Percentiles rank a stretch among this genome's conserved stretches.
phyloP scores from a whole-genome alignment of 306 rosid genomes.

The Cucumis cinereus region DNA sequence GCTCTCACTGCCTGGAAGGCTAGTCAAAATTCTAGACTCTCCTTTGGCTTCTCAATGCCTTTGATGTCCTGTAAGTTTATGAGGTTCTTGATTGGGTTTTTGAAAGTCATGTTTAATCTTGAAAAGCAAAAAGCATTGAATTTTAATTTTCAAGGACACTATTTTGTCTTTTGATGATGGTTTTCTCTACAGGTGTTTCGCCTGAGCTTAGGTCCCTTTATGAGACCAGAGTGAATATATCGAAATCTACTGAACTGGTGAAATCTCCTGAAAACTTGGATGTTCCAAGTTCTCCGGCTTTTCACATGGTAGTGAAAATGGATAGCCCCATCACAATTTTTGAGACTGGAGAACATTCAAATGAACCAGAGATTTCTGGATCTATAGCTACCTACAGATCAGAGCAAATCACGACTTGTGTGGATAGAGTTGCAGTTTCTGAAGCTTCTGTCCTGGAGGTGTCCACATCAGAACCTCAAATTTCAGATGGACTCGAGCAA shows the following conservation, averaged over 20 bases:
- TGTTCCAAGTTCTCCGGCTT: not conserved
- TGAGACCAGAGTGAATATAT: constrained; percentile 21
- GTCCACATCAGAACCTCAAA: constrained; percentile 16
- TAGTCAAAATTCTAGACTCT: constrained; percentile 20
- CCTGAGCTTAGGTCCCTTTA: constrained; percentile 27
- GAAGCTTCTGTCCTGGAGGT: constrained; percentile 3
- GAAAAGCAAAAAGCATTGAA: not conserved
- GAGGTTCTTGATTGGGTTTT: not conserved
- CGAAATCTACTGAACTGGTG: constrained; percentile 7
- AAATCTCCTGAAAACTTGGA: not conserved
- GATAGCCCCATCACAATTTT: not conserved
- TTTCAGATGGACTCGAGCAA: constrained; percentile 18
- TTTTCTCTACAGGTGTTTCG: constrained; percentile 34
- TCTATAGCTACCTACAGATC: constrained; percentile 11
- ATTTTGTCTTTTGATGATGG: not conserved
- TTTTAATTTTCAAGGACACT: not conserved
- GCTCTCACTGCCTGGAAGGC: constrained; percentile 24
- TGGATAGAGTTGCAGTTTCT: not conserved
- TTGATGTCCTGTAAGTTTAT: constrained; percentile 48
- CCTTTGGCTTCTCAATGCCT: constrained; percentile 37
- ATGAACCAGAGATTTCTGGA: constrained; percentile 12
- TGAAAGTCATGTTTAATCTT: not conserved
- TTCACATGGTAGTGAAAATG: not conserved
- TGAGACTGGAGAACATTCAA: constrained; percentile 14
- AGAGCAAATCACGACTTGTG: not conserved